Base-by-base conservation (phyloP, 495 filamentous ascomycete genomes). In the Gamarada debralockiae region DNA sequence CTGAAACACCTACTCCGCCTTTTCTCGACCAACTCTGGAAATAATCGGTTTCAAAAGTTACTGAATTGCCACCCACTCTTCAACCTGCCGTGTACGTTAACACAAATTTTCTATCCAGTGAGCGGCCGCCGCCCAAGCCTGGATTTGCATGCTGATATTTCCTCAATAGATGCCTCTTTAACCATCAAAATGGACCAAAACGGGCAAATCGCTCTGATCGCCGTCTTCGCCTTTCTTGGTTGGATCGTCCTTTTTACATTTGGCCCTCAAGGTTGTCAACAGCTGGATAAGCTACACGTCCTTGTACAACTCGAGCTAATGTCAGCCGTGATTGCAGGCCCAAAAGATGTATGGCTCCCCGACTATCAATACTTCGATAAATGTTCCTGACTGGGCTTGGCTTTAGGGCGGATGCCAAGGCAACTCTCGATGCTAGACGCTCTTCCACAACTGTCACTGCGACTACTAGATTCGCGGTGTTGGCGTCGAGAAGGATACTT, bases 331-430 rank as follows among this genome's bases (percentile, higher is more conserved):
- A 3, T 18, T 21, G 13, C 47, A 55, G 53, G 46, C 46, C 15
- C 27, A 34, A 40, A 41, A 34, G 4, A 37, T 36, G 53, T 48
- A 48, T 43, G 36, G 17, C 2, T 7, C 48, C 37, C 14, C 4
- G 4, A 20, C 13, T 4, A 10, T 24, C 18, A 4, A 34, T 18
- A 14, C 18, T 24, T 24, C 15, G 12, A n/a, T 14, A 15, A 9
- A 9, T 25, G 23, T 36, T 52, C 15, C 37, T 52, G 12, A 56
- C 53, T 24, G 44, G 43, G 40, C 2, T 33, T 31, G 9, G 48
- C 25, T 14, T 10, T 46, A 25, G 52, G 33, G 52, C 43, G 10
- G 24, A 48, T 41, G n/a, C 34, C 8, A 55, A 22, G 33, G 42
- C 31, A 0, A 43, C 42, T 17, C 5, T 29, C 8, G 39, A 52